Evolutionary conservation across 352 stramenopile genomes (phyloP), one percentile per base, ranked within the genome.

Genomic region (Phytophthora pisi): DNA sequence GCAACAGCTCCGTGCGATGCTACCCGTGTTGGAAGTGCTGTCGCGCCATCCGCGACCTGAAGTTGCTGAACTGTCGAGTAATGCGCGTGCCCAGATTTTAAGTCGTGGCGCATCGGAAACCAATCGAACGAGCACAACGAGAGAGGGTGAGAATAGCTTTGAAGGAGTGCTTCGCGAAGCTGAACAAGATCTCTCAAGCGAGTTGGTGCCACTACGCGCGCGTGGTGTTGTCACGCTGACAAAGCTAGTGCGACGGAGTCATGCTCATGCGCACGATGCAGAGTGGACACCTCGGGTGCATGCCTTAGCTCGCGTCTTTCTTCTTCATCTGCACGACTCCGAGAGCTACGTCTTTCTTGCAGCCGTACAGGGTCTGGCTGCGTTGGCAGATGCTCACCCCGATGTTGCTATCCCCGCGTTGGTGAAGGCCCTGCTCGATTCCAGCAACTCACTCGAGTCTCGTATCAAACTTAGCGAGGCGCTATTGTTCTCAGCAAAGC

Each of bases 271-370:
- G 6, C 51, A 61, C 26, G 70, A 89, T 30, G 36, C 63, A 13
- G 60, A 72, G 45, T 93, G 82, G 86, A 82, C 61, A 13, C 71
- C 72, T 0, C 81, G 74, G 5, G 83, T 92, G 34, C 65, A 76
- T 54, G 66, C 75, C 42, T 64, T 96, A 26, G 61, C 86, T 59
- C 16, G 51, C 36, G 76, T 95, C 15, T 94, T 91, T 61, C 61
- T 93, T 46, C 57, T 69, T 23, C 77, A 94, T 18, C 61, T 96
- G 20, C 64, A 78, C 31, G 88, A 96, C 66, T 56, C 56, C 0
- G 88, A 96, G 66, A 96, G 88, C 61, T 96, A 96, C 63, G 88
- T 96, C 2, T 96, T 83, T 49, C 77, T 96, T n/a, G 88, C 88
- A 0, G 83, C 88, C 18, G 77, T 96, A 3, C 88, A 96, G 58